Base-by-base conservation (phyloP, 805 yeast species). In the Wickerhamiella azyma region DNA sequence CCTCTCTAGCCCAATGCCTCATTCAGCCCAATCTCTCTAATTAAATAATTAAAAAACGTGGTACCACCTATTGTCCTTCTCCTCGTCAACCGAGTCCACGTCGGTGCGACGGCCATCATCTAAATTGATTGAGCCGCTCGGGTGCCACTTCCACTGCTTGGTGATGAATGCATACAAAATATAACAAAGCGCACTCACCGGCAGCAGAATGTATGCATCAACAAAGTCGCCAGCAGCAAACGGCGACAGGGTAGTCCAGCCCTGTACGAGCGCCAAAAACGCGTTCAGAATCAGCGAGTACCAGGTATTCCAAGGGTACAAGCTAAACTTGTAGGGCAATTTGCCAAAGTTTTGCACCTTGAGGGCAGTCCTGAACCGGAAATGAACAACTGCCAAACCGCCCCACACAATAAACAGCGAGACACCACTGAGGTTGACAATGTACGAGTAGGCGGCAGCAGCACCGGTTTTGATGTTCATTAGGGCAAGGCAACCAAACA, bases 401-500 rank as follows among this genome's bases (percentile, higher is more conserved):
- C 77, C 79, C 85, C 85, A 79, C 2, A 77, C 83, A 41, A 79
- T 67, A 48, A 79, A 79, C 2, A 77, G 76, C 1, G 81, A 75
- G 18, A 79, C 81, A 49, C 85, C 84, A 2, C 80, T 69, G 38
- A 79, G 61, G 54, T 74, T 76, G 40, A 76, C 77, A 53, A 77
- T 76, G 56, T 78, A 79, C 29, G 53, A 57, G 61, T 76, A 79
- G 2, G 83, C 83, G 33, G 65, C 57, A 2, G 79, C 70, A 1
- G 82, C 77, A 46, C 82, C 81, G 6, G 78, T 67, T 39, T 71
- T 66, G 41, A 76, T 62, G 50, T 73, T 69, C 75, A 79, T 68
- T 48, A 78, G 63, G 1, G 82, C 70, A 33, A 79, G 54, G 45
- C 75, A 69, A 3, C 57, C 59, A 54, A 74, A 71, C 13, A 67